phyloP scores from a whole-genome alignment of 1,139 yeast species.

The Kodamaea arcana region DNA sequence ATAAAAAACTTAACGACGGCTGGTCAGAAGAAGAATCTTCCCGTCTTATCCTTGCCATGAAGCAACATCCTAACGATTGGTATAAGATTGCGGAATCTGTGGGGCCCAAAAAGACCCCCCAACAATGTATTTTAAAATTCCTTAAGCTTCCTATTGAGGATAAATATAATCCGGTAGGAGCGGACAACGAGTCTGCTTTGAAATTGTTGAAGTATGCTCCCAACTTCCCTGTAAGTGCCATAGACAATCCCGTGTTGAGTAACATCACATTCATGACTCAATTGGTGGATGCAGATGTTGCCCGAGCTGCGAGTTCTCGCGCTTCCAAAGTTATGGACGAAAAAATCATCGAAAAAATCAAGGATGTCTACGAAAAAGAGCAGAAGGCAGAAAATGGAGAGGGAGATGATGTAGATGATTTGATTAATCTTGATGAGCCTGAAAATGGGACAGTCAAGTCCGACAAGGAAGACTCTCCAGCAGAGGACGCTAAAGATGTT shows the following conservation, averaged over 20 bases:
- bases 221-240: conserved; percentile 75
- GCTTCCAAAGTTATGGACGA: conserved; percentile 60
- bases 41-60: conserved; percentile 58
- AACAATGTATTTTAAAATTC: conserved; percentile 77
- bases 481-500: conserved; percentile 38
- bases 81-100: conserved; percentile 61
- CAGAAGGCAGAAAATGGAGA: conserved; percentile 7
- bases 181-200: conserved; percentile 27
- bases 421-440: conserved; percentile 2
- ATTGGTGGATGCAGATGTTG: conserved; percentile 81
- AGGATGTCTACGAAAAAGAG: conserved; percentile 15
- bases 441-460: conserved; percentile 4
- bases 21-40: conserved; percentile 67
- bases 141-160: conserved; percentile 82
- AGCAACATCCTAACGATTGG: conserved; percentile 68
- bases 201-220: conserved; percentile 77
- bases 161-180: conserved; percentile 36
- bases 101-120: conserved; percentile 64
- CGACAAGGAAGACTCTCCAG: conserved; percentile 1
- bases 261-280: conserved; percentile 85
- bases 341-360: conserved; percentile 37
- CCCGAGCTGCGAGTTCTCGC: conserved; percentile 72
- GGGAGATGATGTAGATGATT: conserved; percentile 8
- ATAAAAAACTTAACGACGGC: conserved; percentile 46
- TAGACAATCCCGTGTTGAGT: conserved; percentile 90